Conservation (phyloP, 139 green algal species). For the Picochlorum sp. region DNA sequence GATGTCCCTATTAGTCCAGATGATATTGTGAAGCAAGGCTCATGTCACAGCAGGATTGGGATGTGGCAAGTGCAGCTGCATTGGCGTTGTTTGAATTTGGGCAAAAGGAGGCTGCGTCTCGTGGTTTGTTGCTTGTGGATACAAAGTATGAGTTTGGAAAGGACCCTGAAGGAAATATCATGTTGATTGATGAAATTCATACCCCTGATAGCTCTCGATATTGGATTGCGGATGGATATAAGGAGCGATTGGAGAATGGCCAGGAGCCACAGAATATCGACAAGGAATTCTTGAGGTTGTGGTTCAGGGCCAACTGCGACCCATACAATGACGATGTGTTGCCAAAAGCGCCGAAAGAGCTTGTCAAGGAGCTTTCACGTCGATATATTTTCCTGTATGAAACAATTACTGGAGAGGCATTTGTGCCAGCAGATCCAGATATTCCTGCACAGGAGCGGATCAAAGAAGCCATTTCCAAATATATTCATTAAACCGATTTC, state of each 20-base stretch:
- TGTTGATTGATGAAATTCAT: conserved; percentile 86
- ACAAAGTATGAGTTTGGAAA: conserved; percentile 93
- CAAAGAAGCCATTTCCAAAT: not conserved
- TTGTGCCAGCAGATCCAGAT: conserved; percentile 39
- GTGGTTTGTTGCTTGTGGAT: conserved; percentile 93
- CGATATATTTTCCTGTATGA: conserved; percentile 94
- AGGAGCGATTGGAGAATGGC: conserved; percentile 55
- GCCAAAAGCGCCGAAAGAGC: conserved; percentile 74
- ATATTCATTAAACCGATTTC: not conserved
- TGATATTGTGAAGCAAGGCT: conserved; percentile 68
- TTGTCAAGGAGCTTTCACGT: conserved; percentile 80
- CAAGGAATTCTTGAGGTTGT: conserved; percentile 98
- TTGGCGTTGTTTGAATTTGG: conserved; percentile 84
- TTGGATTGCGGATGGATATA: conserved; percentile 85
- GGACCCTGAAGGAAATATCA: conserved; percentile 53
- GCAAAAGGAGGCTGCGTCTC: conserved; percentile 70
- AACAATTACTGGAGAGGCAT: conserved; percentile 82
- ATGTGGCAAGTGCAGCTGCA: conserved; percentile 52
- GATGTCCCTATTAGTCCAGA: conserved; percentile 80
- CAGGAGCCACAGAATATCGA: conserved; percentile 95
- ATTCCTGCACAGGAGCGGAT: conserved; percentile 22
- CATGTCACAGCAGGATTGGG: conserved; percentile 80
- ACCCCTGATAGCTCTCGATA: conserved; percentile 91
- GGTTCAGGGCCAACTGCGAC: conserved; percentile 90
- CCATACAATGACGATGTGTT: conserved; percentile 92